Conservation (phyloP, 805 yeast species). For the Helenozyma rhizophorensis region DNA sequence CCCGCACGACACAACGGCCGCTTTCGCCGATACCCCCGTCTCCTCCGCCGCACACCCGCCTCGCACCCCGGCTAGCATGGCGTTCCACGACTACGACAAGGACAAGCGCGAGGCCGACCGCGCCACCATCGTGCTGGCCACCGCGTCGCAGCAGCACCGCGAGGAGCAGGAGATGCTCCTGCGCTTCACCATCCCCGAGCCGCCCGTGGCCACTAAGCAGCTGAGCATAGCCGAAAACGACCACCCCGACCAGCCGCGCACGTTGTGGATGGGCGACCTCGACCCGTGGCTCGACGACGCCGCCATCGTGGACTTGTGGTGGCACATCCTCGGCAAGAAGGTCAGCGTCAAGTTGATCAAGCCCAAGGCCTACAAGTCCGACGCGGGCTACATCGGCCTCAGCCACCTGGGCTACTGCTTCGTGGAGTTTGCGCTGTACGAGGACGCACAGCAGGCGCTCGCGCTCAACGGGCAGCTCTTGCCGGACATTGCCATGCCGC, state of each 20-base stretch:
- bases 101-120: too few species aligned
- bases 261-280: constrained; percentile 86
- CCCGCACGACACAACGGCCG: too few species aligned
- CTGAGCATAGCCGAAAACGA: constrained; percentile 24
- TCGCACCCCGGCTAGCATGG: not conserved
- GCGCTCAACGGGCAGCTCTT: constrained; percentile 60
- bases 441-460: constrained; percentile 66
- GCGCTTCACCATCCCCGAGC: constrained; percentile 36
- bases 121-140: constrained; percentile 12
- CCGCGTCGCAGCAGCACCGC: constrained; percentile 40
- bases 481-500: constrained; percentile 52
- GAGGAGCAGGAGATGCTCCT: constrained; percentile 41
- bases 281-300: constrained; percentile 76
- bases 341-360: constrained; percentile 68
- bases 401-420: constrained; percentile 66
- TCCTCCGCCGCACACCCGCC: not conserved
- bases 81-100: too few species aligned
- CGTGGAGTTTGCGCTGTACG: constrained; percentile 65
- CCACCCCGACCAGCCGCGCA: constrained; percentile 49
- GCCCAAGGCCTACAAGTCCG: constrained; percentile 28
- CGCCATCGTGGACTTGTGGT: constrained; percentile 48
- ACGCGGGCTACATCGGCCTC: constrained; percentile 16
- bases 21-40: not conserved
- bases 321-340: constrained; percentile 51
- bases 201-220: constrained; percentile 38